Evolutionary conservation across 805 yeast genomes (phyloP).

Genomic region (Priceomyces medius): DNA sequence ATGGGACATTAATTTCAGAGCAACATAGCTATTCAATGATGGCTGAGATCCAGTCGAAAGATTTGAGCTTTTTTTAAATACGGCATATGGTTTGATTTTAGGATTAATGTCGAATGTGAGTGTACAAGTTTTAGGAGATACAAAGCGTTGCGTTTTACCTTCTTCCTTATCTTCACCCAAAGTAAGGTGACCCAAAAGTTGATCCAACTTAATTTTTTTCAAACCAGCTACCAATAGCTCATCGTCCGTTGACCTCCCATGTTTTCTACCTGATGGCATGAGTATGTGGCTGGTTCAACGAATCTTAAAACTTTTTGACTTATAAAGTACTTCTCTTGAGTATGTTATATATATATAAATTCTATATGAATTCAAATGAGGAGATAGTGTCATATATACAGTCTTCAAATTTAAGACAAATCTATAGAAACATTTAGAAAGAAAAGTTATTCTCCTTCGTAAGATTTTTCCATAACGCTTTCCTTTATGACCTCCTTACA

Average conservation of each 20-base stretch:
- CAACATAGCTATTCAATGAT: constrained; percentile 12
- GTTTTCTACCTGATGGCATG: constrained; percentile 7
- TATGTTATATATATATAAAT: neutral
- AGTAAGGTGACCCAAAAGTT: constrained; percentile 22
- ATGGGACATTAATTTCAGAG: constrained; percentile 23
- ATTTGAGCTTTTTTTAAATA: constrained; percentile 9
- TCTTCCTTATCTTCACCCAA: constrained; percentile 14
- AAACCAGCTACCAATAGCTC: constrained; percentile 8
- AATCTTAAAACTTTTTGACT: no score
- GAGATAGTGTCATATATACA: neutral
- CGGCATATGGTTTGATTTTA: constrained; percentile 10
- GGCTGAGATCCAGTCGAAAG: constrained; percentile 1
- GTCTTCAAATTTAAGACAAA: neutral
- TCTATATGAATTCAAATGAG: no score
- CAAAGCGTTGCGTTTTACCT: neutral
- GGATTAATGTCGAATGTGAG: constrained; percentile 13
- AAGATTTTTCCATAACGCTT: constrained; percentile 13
- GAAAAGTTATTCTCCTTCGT: constrained; percentile 5
- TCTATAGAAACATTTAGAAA: neutral
- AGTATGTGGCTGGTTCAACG: neutral
- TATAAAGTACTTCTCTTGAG: neutral
- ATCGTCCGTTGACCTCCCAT: constrained; percentile 8
- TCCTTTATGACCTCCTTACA: constrained; percentile 22
- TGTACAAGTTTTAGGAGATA: neutral
- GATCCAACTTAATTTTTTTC: constrained; percentile 33